Evolutionary conservation across 2,329 filamentous ascomycete genomes (phyloP), one percentile per base, ranked within the genome.

Genomic region (Fusarium austroafricanum): DNA sequence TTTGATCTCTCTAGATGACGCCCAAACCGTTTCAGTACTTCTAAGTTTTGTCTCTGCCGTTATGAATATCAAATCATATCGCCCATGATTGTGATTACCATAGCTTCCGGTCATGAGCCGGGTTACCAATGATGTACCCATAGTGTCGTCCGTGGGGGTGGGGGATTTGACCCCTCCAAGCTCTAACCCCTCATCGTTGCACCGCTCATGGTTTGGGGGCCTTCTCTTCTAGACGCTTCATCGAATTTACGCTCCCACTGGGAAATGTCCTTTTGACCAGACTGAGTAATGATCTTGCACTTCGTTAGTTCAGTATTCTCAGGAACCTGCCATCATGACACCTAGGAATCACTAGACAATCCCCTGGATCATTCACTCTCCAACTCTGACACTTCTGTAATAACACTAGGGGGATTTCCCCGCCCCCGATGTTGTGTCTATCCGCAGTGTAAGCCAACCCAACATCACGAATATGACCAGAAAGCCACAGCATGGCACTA

Each of bases 121-220:
- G 44, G 38, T 45, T 44, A 20, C 23, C 8, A 26, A 8, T 26
- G 26, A 26, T 26, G 21, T 23, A 23, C 26, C 7, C 7, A 26
- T 58, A 38, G 52, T 29, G 33, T 28, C 40, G 43, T 67, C 37
- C 43, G 49, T 70, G 66, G 66, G 66, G 66, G 67, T 63, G 66
- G 66, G 57, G 53, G 58, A 45, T 4, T 7, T 7, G 15, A 53
- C 61, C 53, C 66, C 61, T 62, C 54, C 26, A 26, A 26, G 26
- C 26, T 26, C 9, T 31, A 61, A 51, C 62, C 38, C 60, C 59
- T 61, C 67, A 50, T 28, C 56, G 43, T 33, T 33, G 14, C 45
- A 38, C 10, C 15, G 46, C 21, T 52, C 42, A 51, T 58, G 42
- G 45, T 61, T 71, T 71, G 68, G 67, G 68, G 68, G 68, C 55